A percentile compares a stretch with the other conserved stretches of the same genome.
Conservation (phyloP, 2,329 filamentous ascomycete genomes). For the Ramichloridium luteum region DNA sequence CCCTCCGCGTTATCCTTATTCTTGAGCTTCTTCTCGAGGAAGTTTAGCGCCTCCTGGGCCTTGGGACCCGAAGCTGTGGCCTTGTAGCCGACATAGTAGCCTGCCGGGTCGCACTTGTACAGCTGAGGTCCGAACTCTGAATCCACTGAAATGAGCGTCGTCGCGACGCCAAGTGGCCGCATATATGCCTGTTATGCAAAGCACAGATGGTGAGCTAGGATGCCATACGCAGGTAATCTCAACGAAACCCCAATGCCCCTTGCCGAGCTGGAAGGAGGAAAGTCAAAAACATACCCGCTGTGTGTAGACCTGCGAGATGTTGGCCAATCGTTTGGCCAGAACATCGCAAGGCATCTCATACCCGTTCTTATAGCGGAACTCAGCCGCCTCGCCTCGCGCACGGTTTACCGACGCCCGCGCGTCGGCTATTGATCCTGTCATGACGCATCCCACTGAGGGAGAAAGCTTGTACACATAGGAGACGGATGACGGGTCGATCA, state of each 20-base stretch:
- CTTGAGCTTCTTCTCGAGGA: constrained; percentile 98
- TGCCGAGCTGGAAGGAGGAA: too few species aligned
- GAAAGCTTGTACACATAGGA: constrained; percentile 97
- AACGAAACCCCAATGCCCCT: too few species aligned
- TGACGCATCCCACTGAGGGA: constrained; percentile 90
- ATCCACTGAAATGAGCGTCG: constrained; percentile 88
- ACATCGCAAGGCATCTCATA: constrained; percentile 99
- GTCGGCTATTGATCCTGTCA: constrained; percentile 97
- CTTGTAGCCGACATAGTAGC: constrained; percentile 98
- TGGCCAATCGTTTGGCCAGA: constrained; percentile 88
- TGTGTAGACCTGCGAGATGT: constrained; percentile 98
- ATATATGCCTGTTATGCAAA: constrained; percentile 75
- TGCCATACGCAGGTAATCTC: too few species aligned
- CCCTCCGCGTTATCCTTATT: constrained; percentile 94
- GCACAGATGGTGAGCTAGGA: too few species aligned
- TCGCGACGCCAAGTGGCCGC: constrained; percentile 91
- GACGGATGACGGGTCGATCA: constrained; percentile 94
- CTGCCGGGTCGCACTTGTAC: constrained; percentile 96
- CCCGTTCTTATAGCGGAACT: constrained; percentile 96
- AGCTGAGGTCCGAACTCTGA: constrained; percentile 85
- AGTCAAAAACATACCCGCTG: constrained; percentile 79
- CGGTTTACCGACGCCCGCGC: constrained; percentile 85
- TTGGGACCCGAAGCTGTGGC: constrained; percentile 94
- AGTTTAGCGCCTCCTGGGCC: constrained; percentile 96
- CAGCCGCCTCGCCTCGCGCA: constrained; percentile 87